A percentile compares a stretch with the other conserved stretches of the same genome.
Conservation (phyloP, 257 asterid genomes). For the Haberlea rhodopensis region DNA sequence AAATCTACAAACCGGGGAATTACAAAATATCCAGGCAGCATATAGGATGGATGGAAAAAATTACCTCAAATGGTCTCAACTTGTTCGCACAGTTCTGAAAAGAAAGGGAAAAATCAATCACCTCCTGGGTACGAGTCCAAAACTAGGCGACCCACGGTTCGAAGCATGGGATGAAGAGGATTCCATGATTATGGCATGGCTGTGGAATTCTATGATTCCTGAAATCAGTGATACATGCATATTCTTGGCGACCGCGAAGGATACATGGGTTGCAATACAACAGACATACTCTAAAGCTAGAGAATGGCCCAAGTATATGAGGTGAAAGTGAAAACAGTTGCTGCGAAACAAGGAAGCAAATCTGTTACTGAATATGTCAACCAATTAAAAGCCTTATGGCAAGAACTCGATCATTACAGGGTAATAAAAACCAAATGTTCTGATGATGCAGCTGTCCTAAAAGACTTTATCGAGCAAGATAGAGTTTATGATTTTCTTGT, state of each 20-base stretch:
- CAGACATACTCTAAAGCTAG: not conserved
- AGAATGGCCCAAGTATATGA: slow-evolving; percentile 1
- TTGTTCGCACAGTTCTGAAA: not conserved
- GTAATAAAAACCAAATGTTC: not conserved
- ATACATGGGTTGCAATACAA: too few relatives aligned
- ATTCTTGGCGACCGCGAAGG: too few relatives aligned
- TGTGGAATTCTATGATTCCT: too few relatives aligned
- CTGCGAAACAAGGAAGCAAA: slow-evolving; percentile 8
- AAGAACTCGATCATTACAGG: too few relatives aligned
- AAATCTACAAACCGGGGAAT: not conserved
- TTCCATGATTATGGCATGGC: too few relatives aligned
- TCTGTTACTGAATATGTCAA: not conserved
- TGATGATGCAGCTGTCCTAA: not conserved
- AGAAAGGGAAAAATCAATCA: too few relatives aligned
- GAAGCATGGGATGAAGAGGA: too few relatives aligned
- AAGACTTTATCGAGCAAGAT: too few relatives aligned
- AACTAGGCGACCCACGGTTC: too few relatives aligned
- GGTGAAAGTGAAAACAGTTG: not conserved
- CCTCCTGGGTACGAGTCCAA: too few relatives aligned
- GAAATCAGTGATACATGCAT: too few relatives aligned
- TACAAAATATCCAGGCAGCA: not conserved
- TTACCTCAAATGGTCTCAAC: not conserved
- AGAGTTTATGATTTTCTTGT: not conserved
- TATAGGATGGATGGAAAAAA: not conserved
- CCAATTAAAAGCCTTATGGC: too few relatives aligned